These are phyloP conservation scores for Pneumocystis wakefieldiae DNA, from an alignment of 1,139 yeast genomes.

Conservation along the genomic window DNA sequence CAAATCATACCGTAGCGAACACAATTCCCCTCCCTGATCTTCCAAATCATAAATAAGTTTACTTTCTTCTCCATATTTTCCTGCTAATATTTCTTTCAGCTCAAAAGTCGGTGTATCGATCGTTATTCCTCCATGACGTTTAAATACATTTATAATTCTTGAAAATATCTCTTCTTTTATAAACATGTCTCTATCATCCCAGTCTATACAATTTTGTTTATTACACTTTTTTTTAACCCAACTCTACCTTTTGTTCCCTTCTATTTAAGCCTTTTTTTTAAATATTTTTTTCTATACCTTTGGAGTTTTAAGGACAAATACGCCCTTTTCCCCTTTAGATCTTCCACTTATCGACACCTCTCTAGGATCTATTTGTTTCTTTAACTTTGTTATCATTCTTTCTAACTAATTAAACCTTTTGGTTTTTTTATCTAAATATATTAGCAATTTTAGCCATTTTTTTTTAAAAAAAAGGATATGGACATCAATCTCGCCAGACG, in stretches of 20 bases:
- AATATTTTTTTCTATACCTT: background rate
- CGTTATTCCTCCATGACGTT: conserved; percentile 94
- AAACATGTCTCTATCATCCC: conserved; percentile 97
- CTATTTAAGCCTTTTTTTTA: background rate
- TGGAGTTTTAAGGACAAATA: background rate
- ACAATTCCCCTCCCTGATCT: conserved; percentile 96
- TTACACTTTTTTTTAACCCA: background rate
- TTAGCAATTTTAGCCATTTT: background rate
- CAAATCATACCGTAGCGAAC: conserved; percentile 85
- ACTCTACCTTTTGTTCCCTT: background rate
- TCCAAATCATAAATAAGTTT: conserved; percentile 86
- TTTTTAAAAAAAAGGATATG: background rate
- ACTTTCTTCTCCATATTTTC: conserved; percentile 96
- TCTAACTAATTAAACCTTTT: background rate
- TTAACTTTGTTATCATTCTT: background rate
- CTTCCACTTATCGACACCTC: background rate
- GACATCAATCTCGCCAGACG: background rate
- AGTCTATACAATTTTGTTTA: conserved; percentile 35
- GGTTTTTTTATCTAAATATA: background rate
- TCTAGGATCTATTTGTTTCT: background rate
- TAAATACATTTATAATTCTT: conserved; percentile 57
- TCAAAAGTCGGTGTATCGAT: conserved; percentile 97
- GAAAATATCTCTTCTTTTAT: conserved; percentile 75
- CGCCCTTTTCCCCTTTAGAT: background rate
- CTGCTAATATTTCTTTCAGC: conserved; percentile 82